Base-by-base conservation (phyloP, 331 rosid species). In the Cydonia oblonga region DNA sequence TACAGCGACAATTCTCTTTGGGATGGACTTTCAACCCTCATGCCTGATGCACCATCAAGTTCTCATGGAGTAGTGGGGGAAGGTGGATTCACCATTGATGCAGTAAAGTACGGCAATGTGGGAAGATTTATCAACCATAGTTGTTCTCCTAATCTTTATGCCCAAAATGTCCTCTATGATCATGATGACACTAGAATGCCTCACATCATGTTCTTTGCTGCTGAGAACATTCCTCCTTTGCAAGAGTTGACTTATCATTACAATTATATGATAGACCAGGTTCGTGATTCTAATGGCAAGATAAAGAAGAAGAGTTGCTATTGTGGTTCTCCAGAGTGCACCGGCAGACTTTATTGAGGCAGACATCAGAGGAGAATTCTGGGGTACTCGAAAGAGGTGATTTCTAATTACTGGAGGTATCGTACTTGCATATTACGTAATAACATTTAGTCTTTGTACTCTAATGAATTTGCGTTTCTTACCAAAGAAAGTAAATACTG, bases 201-300 rank as follows among this genome's bases (percentile, higher is more conserved):
- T 60, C 98, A 90, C 79, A 84, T 92, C 25, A 90, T 92, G 96
- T 53, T 92, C 64, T 92, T 92, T 72, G 96, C 98, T 29, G 93
- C 87, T 9, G 98, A 92, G 78, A 92, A 92, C 77, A 88, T 92
- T 81, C 98, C 93, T 81, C 96, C 98, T n/a, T 71, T 92, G 85
- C 96, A 88, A 79, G 98, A 92, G 85, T 76, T 92, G 77, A 73
- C 87, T 3, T 92, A 90, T 24, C 96, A 92, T 81, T 92, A 92
- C 84, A 92, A 92, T 33, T 92, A 92, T 38, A 73, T 28, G 76
- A 63, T 90, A 4, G 96, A 88, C 82, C 85, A 88, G 74, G 96
- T 92, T 35, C 80, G 60, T 18, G 96, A 92, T 83, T 85, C 90
- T 2, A 70, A 81, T 60, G 98, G 98, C 49, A 90, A 86, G 46